Base-by-base conservation (phyloP, 2,329 filamentous ascomycete genomes). In the Monosporascus sp. region DNA sequence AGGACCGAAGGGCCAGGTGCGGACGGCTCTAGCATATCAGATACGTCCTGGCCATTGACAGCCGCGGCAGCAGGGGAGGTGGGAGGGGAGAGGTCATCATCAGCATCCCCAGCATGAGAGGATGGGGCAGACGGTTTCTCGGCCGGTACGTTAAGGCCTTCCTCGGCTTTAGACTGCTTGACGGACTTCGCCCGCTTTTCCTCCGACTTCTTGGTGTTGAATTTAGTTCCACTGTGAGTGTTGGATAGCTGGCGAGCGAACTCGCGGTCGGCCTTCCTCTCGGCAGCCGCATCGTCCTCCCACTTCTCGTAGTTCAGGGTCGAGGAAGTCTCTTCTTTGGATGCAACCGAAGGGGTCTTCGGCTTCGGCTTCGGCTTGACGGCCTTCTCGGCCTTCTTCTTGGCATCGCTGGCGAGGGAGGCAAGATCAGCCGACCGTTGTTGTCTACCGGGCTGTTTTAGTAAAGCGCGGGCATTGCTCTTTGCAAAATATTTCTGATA, bases 11-110 rank as follows among this genome's bases (percentile, higher is more conserved):
- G 88, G 51, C 83, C 87, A 39, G 83, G 68, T 3, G 82, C 70
- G 44, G 82, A 73, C 48, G 87, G 77, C 72, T 96, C 91, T 17
- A 97, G 84, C 93, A 97, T 97, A 72, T 97, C 93, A 51, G 88
- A 88, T 53, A 97, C 83, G 66, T 89, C 89, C 51, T 81, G 83
- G 54, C 81, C 79, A 53, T 82, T 78, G 15, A 75, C 77, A n/a
- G 82, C 75, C 37, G 62, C 68, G 22, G 80, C 73, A 49, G 82
- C 75, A 34, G 90, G 88, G 11, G 89, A 92, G 45, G 77, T 76
- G 53, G 80, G 77, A 7, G 87, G 78, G 3, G 90, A 91, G 62
- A 86, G 75, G 63, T 96, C 90, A 64, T 95, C 89, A 63, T 94
- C 90, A 15, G 85, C 89, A 66, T 93, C 89, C 50, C 83, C 88